Percentiles rank a stretch among this genome's conserved stretches.
phyloP scores from a whole-genome alignment of 257 asterid genomes.

The Lantana camara region DNA sequence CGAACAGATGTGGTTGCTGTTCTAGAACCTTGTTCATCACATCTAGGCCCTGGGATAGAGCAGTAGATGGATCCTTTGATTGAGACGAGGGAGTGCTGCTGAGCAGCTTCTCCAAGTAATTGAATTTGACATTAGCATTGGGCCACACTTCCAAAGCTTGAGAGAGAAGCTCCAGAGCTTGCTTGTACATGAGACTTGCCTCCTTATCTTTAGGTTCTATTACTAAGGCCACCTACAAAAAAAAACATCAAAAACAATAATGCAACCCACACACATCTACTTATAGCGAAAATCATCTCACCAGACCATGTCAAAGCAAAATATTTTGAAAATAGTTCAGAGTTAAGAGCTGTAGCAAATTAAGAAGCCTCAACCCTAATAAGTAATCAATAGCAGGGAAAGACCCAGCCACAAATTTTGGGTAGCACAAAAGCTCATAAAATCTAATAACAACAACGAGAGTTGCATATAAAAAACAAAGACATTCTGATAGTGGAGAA shows the following conservation, averaged over 20 bases:
- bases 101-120: constrained; percentile 96
- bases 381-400: constrained; percentile 17
- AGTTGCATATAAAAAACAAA: background rate
- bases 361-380: constrained; percentile 6
- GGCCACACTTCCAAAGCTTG: constrained; percentile 99
- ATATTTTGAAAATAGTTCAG: background rate
- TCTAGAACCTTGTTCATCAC: constrained; percentile 99
- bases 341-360: background rate
- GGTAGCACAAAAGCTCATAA: background rate
- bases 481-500: constrained; percentile 1
- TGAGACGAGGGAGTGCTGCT: constrained; percentile 93
- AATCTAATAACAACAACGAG: constrained; percentile 6
- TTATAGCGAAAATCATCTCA: constrained; percentile 6
- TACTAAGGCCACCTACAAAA: constrained; percentile 83
- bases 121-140: constrained; percentile 95
- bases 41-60: constrained; percentile 96
- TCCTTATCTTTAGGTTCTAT: constrained; percentile 99
- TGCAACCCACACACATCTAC: background rate
- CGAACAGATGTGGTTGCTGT: constrained; percentile 94
- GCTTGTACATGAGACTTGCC: constrained; percentile 95
- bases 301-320: constrained; percentile 5
- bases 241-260: background rate
- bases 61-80: constrained; percentile 98
- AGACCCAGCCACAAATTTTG: constrained; percentile 1
- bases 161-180: constrained; percentile 94